These are phyloP conservation scores for Tolypocladium endophyticum DNA, from an alignment of 2,329 filamentous ascomycete species.

Conservation along the genomic window DNA sequence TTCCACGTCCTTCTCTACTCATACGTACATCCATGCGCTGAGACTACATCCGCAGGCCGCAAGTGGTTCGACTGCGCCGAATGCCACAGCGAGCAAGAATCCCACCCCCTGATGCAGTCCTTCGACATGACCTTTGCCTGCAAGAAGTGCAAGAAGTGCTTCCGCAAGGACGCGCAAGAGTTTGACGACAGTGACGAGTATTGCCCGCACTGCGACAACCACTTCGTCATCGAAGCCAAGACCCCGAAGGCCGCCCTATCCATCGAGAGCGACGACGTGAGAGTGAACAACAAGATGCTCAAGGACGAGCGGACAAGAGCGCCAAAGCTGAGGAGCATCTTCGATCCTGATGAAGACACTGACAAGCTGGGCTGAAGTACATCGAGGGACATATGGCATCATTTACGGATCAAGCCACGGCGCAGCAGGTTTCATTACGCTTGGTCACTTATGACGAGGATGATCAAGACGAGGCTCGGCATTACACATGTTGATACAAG, in stretches of 20 bases:
- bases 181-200: conserved; percentile 98
- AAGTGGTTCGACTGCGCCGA: conserved; percentile 99
- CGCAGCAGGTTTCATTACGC: conserved; percentile 16
- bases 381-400: background rate
- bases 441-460: conserved; percentile 10
- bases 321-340: conserved; percentile 53
- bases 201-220: conserved; percentile 98
- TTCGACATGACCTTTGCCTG: conserved; percentile 92
- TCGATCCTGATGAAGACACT: conserved; percentile 64
- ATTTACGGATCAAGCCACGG: conserved; percentile 10
- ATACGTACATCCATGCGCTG: background rate
- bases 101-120: conserved; percentile 64
- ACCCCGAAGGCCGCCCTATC: conserved; percentile 74
- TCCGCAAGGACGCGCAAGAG: conserved; percentile 84
- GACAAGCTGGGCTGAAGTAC: conserved; percentile 59
- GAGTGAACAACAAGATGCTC: conserved; percentile 81
- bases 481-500: conserved; percentile 28
- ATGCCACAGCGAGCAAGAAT: conserved; percentile 76
- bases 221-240: conserved; percentile 85
- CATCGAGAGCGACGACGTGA: conserved; percentile 82
- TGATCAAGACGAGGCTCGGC: conserved; percentile 13
- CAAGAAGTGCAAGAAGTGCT: conserved; percentile 98
- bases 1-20: background rate
- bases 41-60: conserved; percentile 42
- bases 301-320: conserved; percentile 72